Evolutionary conservation across 345 rosid species (phyloP), one percentile per base, ranked within the genome.

Genomic region (Capsella bursapastoris): DNA sequence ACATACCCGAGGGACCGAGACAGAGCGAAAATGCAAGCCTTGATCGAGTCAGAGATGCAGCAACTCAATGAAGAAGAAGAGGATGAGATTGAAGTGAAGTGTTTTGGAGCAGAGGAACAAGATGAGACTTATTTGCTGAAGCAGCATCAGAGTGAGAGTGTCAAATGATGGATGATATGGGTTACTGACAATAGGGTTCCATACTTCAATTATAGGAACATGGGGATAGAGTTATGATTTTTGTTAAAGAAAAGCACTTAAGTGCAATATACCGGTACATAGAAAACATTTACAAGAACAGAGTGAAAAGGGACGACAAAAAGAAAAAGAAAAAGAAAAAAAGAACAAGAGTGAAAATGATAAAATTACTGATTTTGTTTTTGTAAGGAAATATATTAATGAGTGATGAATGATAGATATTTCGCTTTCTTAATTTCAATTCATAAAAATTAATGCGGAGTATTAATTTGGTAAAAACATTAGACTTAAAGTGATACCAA

Each of bases 1-100:
- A 87, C 95, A 1, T 94, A 90, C 66, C 98, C 97, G 14, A 84
- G 90, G 73, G 96, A 94, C 80, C 71, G 89, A 52, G 95, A 91
- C 3, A 76, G 88, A 60, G 95, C 96, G 3, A 81, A 82, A 65
- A 90, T 94, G 98, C 82, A 85, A 49, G 96, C 87, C 1, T 64
- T 90, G 40, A 83, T 88, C 16, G 91, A 91, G 75, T 78, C 87
- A 60, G 96, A 88, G 83, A 88, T 93, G 92, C 84, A 68, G 25
- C 84, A 83, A 49, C 11, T 79, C 34, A 49, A 18, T 12, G 71
- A 70, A 2, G 80, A 72, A 62, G 70, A 83, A 72, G 53, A 79
- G 49, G 58, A 50, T 71, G 56, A 74, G 47, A 84, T 79, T 32
- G 86, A 85, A 8, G 77, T 74, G 25, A 66, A 77, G 49, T 14